Percentiles rank a stretch among this genome's conserved stretches.
Evolutionary conservation across 1,284 basidiomycete genomes (phyloP).

Genomic region (Pyrrhoderma noxium): DNA sequence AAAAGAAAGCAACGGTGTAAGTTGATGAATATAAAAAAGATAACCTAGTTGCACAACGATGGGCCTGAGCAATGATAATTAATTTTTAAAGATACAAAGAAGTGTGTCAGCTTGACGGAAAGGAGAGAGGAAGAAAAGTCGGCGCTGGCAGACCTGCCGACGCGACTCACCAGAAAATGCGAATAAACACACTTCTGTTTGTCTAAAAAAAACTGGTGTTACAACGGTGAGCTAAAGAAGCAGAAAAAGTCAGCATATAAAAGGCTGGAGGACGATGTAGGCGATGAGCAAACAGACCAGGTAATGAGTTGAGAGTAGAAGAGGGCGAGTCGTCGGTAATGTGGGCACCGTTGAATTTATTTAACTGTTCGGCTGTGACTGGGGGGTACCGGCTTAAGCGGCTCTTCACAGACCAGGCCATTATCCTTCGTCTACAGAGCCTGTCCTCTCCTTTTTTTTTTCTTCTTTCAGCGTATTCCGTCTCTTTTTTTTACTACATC

Average conservation of each 20-base stretch:
- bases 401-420: conserved; percentile 5
- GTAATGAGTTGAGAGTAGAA: conserved; percentile 5
- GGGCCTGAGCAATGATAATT: conserved; percentile 24
- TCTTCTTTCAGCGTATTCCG: neutral
- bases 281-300: conserved; percentile 13
- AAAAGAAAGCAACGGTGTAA: conserved; percentile 45
- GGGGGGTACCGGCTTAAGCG: conserved; percentile 2
- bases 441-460: conserved; percentile 1
- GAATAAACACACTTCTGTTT: conserved; percentile 48
- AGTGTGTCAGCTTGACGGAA: neutral
- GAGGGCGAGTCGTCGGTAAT: neutral
- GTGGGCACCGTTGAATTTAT: neutral
- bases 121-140: conserved; percentile 15
- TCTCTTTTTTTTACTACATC: neutral
- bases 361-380: conserved; percentile 1
- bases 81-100: too few relatives aligned
- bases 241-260: conserved; percentile 21
- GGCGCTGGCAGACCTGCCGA: conserved; percentile 13
- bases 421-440: too few relatives aligned
- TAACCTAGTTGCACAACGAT: conserved; percentile 62
- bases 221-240: conserved; percentile 37
- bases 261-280: conserved; percentile 21
- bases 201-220: conserved; percentile 71
- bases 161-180: conserved; percentile 50
- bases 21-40: conserved; percentile 46